These are phyloP conservation scores for Eucalyptus caleyi DNA, from an alignment of 345 rosid species.

Conservation along the genomic window DNA sequence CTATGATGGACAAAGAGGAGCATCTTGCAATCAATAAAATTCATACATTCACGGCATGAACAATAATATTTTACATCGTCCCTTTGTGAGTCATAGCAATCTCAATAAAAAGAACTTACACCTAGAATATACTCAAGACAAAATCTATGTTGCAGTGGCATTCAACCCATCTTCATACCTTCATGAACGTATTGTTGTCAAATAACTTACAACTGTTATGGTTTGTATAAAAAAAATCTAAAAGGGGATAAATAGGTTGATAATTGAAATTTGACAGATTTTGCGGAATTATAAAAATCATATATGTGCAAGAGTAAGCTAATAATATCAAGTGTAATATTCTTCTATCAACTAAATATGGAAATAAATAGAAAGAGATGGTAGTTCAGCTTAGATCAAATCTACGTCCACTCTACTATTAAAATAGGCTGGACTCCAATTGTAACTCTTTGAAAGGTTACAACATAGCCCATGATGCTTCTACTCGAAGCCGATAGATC, in stretches of 20 bases:
- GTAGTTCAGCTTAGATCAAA: fast-evolving
- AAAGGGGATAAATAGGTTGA: neutral
- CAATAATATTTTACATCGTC: fast-evolving
- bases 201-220: too few relatives aligned
- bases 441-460: neutral
- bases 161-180: neutral
- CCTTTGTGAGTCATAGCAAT: neutral
- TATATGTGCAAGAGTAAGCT: neutral
- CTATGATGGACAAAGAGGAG: too few relatives aligned
- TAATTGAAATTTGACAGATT: too few relatives aligned
- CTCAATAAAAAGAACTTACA: neutral
- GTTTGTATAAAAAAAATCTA: too few relatives aligned
- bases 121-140: neutral
- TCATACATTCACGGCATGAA: neutral
- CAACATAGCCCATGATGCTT: neutral
- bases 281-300: too few relatives aligned
- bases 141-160: neutral
- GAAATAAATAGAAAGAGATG: too few relatives aligned
- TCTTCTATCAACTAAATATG: neutral
- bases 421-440: neutral
- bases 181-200: fast-evolving
- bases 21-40: neutral
- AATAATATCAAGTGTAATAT: neutral
- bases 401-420: fast-evolving
- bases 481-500: neutral